phyloP scores from a whole-genome alignment of 208 protist genomes.

The Wallacemonas sp. region DNA sequence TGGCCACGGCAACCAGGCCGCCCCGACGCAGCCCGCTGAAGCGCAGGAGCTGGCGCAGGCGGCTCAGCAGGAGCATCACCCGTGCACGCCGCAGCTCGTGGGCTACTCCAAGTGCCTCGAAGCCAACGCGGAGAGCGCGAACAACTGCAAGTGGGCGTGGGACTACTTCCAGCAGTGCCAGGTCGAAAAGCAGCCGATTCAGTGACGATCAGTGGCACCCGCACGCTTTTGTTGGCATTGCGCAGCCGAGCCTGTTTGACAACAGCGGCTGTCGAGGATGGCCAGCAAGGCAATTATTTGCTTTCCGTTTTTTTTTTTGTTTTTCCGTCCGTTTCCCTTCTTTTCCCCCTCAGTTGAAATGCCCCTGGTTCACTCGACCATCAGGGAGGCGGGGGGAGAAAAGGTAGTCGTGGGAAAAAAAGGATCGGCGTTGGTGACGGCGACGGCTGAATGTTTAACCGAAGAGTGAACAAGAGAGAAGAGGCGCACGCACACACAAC shows the following conservation, averaged over 20 bases:
- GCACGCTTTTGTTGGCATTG: too few relatives aligned
- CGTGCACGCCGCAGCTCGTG: constrained; percentile 61
- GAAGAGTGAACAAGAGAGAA: not conserved
- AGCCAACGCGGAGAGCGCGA: constrained; percentile 47
- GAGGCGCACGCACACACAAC: not conserved
- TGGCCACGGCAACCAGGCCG: constrained; percentile 47
- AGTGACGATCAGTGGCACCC: not conserved
- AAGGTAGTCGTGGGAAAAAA: too few relatives aligned
- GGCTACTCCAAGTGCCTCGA: constrained; percentile 86
- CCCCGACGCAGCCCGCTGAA: constrained; percentile 74
- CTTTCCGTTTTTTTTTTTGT: not conserved
- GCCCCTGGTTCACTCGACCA: too few relatives aligned
- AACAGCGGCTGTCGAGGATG: too few relatives aligned
- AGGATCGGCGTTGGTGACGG: too few relatives aligned
- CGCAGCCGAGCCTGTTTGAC: too few relatives aligned
- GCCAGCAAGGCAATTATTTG: too few relatives aligned
- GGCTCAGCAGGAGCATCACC: constrained; percentile 54
- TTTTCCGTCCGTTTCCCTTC: too few relatives aligned
- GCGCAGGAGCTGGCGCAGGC: constrained; percentile 76
- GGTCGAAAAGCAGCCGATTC: constrained; percentile 15
- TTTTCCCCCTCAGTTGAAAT: too few relatives aligned
- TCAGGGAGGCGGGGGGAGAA: too few relatives aligned
- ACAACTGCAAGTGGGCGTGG: constrained; percentile 88
- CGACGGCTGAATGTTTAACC: not conserved
- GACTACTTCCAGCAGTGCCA: constrained; percentile 87